phyloP scores from a whole-genome alignment of 1,139 yeast genomes.

The Hansenula lynferdii region DNA sequence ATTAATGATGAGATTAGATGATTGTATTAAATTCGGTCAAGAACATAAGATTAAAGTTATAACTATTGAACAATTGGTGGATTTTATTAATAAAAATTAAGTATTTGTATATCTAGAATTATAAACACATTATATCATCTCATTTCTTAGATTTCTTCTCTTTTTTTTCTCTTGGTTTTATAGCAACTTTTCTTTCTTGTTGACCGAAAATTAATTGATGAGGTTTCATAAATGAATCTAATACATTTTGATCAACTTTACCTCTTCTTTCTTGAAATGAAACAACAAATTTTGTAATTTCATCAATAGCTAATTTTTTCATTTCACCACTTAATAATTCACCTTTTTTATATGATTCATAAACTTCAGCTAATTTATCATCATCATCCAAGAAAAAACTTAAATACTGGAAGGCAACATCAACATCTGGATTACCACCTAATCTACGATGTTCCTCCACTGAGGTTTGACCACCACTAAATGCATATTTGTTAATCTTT shows the following conservation, averaged over 20 bases:
- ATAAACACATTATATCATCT: neutral
- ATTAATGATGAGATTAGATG: conserved; percentile 89
- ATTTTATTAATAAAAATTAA: conserved; percentile 34
- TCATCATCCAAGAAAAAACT: conserved; percentile 90
- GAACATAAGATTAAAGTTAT: conserved; percentile 64
- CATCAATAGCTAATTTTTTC: conserved; percentile 82
- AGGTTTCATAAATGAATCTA: conserved; percentile 76
- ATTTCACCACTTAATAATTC: conserved; percentile 88
- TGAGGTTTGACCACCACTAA: conserved; percentile 89
- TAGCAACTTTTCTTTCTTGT: conserved; percentile 66
- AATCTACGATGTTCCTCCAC: conserved; percentile 82
- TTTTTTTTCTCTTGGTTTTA: conserved; percentile 55
- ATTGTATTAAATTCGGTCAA: conserved; percentile 69
- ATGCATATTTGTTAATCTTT: conserved; percentile 95
- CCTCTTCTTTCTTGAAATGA: conserved; percentile 79
- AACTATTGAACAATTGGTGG: conserved; percentile 73
- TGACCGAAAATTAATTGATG: conserved; percentile 76
- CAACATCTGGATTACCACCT: conserved; percentile 96
- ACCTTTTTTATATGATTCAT: conserved; percentile 70
- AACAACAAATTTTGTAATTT: conserved; percentile 71
- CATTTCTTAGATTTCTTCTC: conserved; percentile 15
- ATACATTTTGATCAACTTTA: conserved; percentile 58
- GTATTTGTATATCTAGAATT: too few relatives aligned
- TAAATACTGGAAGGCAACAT: conserved; percentile 91
- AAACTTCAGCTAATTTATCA: conserved; percentile 59